Evolutionary conservation across 208 protist genomes (phyloP), one percentile per base, ranked within the genome.

Genomic region (Wallacemonas sp.): DNA sequence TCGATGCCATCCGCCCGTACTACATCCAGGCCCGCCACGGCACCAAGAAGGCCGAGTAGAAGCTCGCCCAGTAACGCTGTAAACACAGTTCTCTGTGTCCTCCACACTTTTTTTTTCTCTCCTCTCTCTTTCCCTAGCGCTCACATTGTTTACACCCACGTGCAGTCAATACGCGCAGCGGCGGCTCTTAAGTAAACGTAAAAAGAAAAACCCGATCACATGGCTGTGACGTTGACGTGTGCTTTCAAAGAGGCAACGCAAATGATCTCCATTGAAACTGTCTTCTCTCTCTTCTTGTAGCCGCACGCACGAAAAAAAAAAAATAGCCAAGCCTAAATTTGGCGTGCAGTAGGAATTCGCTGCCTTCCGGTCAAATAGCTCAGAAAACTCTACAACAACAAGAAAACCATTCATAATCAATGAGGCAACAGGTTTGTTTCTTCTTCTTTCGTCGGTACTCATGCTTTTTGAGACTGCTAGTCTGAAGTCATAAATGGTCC

Each of bases 1-100:
- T 92, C 52, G 89, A 95, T 71, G 82, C 82, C 32, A 82, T 95
- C 71, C 91, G 91, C 74, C 83, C 86, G 50, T 86, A 89, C 76
- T 95, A 93, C 67, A 74, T 88, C 69, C 54, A 74, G 28, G 69
- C 55, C 61, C 83, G 87, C 70, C 66, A 54, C 42, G 61, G 25
- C 20, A 14, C 57, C 33, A 69, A 71, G 50, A 76, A 71, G 66
- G 57, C 48, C 5, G 65, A 71, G 65, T 72, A 66, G 31, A 20
- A 44, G 45, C 48, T 12, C 11, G n/a, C 18, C n/a, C 22, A 44
- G 63, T 64, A 67, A 29, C 69, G 36, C n/a, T n/a, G n/a, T n/a
- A n/a, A n/a, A n/a, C n/a, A n/a, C n/a, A n/a, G n/a, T n/a, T n/a
- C n/a, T n/a, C n/a, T n/a, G n/a, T n/a, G n/a, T n/a, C n/a, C n/a